Evolutionary conservation across 2,329 filamentous ascomycete species (phyloP).

Genomic region (Pseudocercospora pini-densiflorae): DNA sequence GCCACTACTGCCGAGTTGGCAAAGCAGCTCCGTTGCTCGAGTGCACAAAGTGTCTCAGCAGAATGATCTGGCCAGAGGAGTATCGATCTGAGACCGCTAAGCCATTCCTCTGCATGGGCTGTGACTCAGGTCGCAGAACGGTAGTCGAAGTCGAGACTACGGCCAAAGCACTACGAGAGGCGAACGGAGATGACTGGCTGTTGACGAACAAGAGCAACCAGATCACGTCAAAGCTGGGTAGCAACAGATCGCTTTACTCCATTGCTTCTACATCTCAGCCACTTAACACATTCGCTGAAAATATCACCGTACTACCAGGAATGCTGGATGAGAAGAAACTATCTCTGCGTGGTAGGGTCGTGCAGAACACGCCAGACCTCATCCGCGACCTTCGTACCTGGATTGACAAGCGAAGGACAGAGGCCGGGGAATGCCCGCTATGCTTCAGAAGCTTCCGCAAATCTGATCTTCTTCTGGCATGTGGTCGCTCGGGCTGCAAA

Average conservation of each 20-base stretch:
- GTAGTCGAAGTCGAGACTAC: conserved; percentile 15
- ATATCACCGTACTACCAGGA: conserved; percentile 14
- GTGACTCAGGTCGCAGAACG: conserved; percentile 2
- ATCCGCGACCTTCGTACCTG: conserved; percentile 8
- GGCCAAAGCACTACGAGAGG: conserved; percentile 6
- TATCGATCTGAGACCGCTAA: conserved; percentile 10
- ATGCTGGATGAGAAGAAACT: not conserved
- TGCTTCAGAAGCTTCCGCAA: conserved; percentile 19
- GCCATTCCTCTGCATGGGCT: conserved; percentile 18
- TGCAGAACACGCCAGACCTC: conserved; percentile 12
- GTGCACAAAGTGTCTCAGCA: conserved; percentile 14
- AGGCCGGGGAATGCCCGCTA: conserved; percentile 16
- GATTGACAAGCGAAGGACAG: conserved; percentile 14
- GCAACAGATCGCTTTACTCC: conserved; percentile 9
- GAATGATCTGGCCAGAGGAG: conserved; percentile 23
- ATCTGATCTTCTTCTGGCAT: conserved; percentile 5
- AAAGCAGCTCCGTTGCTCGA: conserved; percentile 14
- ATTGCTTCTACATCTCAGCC: conserved; percentile 7
- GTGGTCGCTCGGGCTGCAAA: conserved; percentile 20
- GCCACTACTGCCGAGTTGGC: conserved; percentile 19
- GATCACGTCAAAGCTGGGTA: conserved; percentile 10
- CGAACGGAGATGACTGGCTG: conserved; percentile 20
- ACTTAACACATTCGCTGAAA: conserved; percentile 12
- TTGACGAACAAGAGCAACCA: conserved; percentile 5
- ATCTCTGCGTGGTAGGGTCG: not conserved